phyloP scores from a whole-genome alignment of 176 grass and related monocot species.

The Rhynchospora tenuis region DNA sequence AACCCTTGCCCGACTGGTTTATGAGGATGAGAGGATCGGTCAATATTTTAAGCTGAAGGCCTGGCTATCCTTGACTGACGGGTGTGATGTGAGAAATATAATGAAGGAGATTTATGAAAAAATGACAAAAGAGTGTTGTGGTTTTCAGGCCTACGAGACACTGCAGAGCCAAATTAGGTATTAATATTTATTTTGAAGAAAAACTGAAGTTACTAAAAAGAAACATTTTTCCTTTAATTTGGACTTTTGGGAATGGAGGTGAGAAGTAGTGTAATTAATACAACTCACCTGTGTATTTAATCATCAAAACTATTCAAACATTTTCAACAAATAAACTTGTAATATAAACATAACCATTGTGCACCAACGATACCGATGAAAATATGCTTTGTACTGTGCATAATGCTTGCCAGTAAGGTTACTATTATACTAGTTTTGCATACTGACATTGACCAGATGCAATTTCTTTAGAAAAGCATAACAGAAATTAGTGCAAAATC shows the following conservation, averaged over 20 bases:
- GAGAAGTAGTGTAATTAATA: not conserved
- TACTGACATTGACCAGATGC: not conserved
- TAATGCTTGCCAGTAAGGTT: not conserved
- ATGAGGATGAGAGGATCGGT: not conserved
- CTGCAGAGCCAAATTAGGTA: slow-evolving; percentile 34
- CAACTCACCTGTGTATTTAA: no score
- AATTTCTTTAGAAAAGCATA: not conserved
- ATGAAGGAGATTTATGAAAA: slow-evolving; percentile 40
- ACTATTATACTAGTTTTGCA: not conserved
- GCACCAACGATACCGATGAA: not conserved
- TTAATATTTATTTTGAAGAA: not conserved
- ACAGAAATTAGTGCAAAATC: not conserved
- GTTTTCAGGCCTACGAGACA: slow-evolving; percentile 27
- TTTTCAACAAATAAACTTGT: not conserved
- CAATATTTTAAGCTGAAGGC: slow-evolving; percentile 27
- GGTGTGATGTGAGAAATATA: slow-evolving; percentile 25
- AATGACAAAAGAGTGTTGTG: slow-evolving; percentile 11
- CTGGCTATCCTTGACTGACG: slow-evolving; percentile 43
- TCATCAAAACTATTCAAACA: not conserved
- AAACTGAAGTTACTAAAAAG: not conserved
- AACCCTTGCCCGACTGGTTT: slow-evolving; percentile 32
- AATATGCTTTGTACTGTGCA: not conserved
- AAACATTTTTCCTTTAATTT: not conserved
- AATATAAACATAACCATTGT: not conserved
- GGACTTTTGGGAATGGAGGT: not conserved